Conservation (phyloP, 2,329 filamentous ascomycete genomes). For the Colletotrichum lini region DNA sequence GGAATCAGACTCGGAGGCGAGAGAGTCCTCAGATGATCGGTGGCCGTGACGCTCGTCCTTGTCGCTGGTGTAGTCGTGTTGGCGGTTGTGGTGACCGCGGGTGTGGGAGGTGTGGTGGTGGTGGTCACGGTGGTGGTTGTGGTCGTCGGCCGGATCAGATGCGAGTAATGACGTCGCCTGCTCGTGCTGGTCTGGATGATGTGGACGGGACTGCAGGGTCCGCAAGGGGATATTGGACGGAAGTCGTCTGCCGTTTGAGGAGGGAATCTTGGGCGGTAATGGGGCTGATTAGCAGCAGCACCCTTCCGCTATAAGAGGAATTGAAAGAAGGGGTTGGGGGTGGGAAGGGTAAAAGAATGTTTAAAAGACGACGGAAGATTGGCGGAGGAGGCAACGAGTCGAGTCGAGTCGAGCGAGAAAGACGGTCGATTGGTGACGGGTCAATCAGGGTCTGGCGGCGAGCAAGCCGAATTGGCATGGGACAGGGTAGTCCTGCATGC, state of each 20-base stretch:
- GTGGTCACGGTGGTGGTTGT: slow-evolving; percentile 57
- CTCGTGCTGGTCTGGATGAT: slow-evolving; percentile 54
- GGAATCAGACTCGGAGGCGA: slow-evolving; percentile 73
- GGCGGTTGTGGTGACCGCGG: slow-evolving; percentile 58
- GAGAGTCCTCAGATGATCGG: slow-evolving; percentile 63
- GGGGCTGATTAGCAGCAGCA: slow-evolving; percentile 85
- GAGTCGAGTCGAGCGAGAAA: slow-evolving; percentile 9
- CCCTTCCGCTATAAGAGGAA: slow-evolving; percentile 66
- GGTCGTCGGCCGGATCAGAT: slow-evolving; percentile 52
- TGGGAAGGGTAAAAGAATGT: slow-evolving; percentile 50
- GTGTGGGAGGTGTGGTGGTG: slow-evolving; percentile 11
- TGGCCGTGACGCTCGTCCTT: slow-evolving; percentile 64
- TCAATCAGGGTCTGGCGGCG: slow-evolving; percentile 29
- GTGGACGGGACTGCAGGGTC: slow-evolving; percentile 69
- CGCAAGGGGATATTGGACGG: slow-evolving; percentile 90
- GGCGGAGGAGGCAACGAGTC: slow-evolving; percentile 23
- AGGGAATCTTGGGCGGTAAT: slow-evolving; percentile 87
- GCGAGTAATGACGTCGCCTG: slow-evolving; percentile 63
- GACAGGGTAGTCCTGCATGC: neutral
- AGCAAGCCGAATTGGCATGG: slow-evolving; percentile 24
- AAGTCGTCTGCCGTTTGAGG: slow-evolving; percentile 76
- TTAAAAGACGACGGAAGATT: slow-evolving; percentile 42
- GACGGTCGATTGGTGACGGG: slow-evolving; percentile 25
- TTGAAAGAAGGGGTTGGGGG: slow-evolving; percentile 45
- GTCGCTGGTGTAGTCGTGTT: slow-evolving; percentile 53